Percentiles rank a stretch among this genome's conserved stretches.
These are phyloP conservation scores for Rhizopogon roseolus DNA, from an alignment of 768 basidiomycete species.

Conservation along the genomic window DNA sequence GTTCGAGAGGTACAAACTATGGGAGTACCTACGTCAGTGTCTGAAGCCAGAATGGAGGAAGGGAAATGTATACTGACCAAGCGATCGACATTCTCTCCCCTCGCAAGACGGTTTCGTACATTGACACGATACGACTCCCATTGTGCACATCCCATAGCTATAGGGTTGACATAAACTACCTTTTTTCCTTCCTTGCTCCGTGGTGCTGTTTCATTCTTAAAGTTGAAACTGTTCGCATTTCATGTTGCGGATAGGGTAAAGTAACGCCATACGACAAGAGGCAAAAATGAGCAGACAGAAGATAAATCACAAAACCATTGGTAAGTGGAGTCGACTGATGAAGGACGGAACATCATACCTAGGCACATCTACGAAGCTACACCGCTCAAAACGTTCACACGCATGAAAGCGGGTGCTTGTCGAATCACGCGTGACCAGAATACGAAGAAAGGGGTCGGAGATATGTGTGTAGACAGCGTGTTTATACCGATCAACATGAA, in stretches of 20 bases:
- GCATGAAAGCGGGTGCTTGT: conserved; percentile 82
- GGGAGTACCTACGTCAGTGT: background rate
- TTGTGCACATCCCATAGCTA: conserved; percentile 56
- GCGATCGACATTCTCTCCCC: conserved; percentile 47
- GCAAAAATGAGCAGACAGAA: no score
- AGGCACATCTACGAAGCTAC: conserved; percentile 51
- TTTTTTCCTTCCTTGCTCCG: conserved; percentile 43
- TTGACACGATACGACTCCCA: conserved; percentile 47
- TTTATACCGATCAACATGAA: conserved; percentile 93
- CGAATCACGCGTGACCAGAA: conserved; percentile 57
- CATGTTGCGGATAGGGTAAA: background rate
- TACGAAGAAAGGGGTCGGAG: conserved; percentile 57
- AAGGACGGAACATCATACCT: conserved; percentile 6
- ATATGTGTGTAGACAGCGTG: conserved; percentile 52
- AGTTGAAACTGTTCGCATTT: background rate
- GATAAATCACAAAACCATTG: background rate
- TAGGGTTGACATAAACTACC: conserved; percentile 84
- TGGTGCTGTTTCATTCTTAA: conserved; percentile 9
- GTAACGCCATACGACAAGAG: conserved; percentile 1
- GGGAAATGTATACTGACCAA: conserved; percentile 45
- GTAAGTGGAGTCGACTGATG: background rate
- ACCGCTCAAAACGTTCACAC: conserved; percentile 81
- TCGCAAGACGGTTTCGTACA: conserved; percentile 36
- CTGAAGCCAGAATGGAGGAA: background rate
- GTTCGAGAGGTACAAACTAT: conserved; percentile 77